Evolutionary conservation across 306 rosid species (phyloP).

Genomic region (Ammopiptanthus mongolicus): DNA sequence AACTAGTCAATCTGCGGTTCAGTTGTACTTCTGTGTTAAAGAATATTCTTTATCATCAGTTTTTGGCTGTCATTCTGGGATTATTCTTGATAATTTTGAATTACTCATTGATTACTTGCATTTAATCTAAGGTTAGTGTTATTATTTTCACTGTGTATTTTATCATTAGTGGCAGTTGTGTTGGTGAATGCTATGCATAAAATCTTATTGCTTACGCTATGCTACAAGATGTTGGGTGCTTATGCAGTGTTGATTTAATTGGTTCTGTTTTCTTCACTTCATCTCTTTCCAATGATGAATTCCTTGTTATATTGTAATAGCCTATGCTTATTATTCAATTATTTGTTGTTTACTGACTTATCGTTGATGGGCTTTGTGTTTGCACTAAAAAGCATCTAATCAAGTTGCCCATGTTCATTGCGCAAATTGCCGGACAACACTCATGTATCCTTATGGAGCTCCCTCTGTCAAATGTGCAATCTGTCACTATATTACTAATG

Average conservation of each 20-base stretch:
- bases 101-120: background rate
- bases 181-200: background rate
- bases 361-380: conserved; percentile 25
- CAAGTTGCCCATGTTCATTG: conserved; percentile 85
- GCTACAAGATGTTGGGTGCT: background rate
- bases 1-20: too few species aligned
- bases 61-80: background rate
- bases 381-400: conserved; percentile 46
- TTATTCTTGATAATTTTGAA: background rate
- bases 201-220: background rate
- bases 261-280: conserved; percentile 4
- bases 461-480: conserved; percentile 98
- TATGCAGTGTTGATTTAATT: conserved; percentile 1
- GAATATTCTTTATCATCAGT: background rate
- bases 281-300: conserved; percentile 14
- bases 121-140: background rate
- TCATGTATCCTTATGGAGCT: conserved; percentile 94
- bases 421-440: conserved; percentile 87
- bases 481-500: conserved; percentile 83
- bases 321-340: conserved; percentile 2
- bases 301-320: conserved; percentile 12
- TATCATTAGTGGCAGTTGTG: background rate
- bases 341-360: conserved; percentile 27
- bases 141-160: background rate
- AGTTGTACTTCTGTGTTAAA: too few species aligned